Evolutionary conservation across 1,284 basidiomycete species (phyloP).

Genomic region (Cystobasidium sp.): DNA sequence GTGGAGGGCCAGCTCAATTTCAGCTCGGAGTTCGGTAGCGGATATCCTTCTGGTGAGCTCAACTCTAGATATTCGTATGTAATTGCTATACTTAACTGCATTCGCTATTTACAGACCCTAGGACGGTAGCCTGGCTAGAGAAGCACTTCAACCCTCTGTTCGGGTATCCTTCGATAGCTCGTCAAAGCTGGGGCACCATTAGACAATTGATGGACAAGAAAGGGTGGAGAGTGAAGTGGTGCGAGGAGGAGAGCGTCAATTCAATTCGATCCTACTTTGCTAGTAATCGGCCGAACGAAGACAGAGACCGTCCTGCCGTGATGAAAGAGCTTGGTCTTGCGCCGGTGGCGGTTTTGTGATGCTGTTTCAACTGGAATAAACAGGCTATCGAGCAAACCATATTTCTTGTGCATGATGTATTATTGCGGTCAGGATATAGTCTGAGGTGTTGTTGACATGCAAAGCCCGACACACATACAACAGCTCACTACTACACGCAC

Average conservation of each 20-base stretch:
- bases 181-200: slow-evolving; percentile 95
- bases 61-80: background rate
- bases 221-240: slow-evolving; percentile 80
- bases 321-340: slow-evolving; percentile 39
- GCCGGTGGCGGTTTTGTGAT: slow-evolving; percentile 31
- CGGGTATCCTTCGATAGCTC: slow-evolving; percentile 85
- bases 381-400: background rate
- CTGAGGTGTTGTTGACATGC: background rate
- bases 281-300: slow-evolving; percentile 33
- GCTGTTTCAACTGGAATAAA: background rate
- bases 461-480: background rate
- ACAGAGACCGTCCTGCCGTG: slow-evolving; percentile 22
- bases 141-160: slow-evolving; percentile 82
- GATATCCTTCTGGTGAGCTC: slow-evolving; percentile 79
- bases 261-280: slow-evolving; percentile 39
- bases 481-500: background rate
- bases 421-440: background rate
- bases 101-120: slow-evolving; percentile 69
- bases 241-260: slow-evolving; percentile 50
- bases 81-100: background rate
- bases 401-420: background rate
- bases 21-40: slow-evolving; percentile 56
- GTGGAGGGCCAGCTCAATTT: slow-evolving; percentile 45
- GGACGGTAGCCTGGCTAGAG: slow-evolving; percentile 84
- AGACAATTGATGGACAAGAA: slow-evolving; percentile 83